Evolutionary conservation across 176 grass and related monocot species (phyloP), one percentile per base, ranked within the genome.

Genomic region (Avena eriantha): DNA sequence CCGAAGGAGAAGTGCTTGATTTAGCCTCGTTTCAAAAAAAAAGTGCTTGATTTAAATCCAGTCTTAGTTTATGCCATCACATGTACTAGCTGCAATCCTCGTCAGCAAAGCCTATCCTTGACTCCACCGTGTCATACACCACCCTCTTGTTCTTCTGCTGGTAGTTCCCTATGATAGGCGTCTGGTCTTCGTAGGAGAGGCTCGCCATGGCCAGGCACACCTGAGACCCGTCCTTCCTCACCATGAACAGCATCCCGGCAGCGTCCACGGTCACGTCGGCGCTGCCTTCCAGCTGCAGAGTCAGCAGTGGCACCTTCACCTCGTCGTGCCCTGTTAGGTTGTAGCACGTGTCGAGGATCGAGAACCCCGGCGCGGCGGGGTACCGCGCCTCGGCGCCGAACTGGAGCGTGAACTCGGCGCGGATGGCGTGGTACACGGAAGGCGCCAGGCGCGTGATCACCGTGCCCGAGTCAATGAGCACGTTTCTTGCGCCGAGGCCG

Each of bases 81-180:
- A 35, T 89, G 81, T 82, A 92, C 79, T 82, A 92, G 86, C 39
- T 85, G 84, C 96, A 98, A 73, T 80, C 73, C 82, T 98, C 96
- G 54, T 94, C 86, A 0, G 92, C 93, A 85, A 98, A 96, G 11
- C 96, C 96, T 23, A 98, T 23, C 71, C 79, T 89, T n/a, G 92
- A 92, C 1, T 84, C 70, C 54, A 81, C 55, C 7, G 92, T 94
- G 82, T 98, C 96, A 69, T 96, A 98, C 58, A 98, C 86, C 10
- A 96, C 84, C 88, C 96, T 96, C 71, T 94, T 93, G 82, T 96
- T 98, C 90, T 94, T 98, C 88, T 96, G 96, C 80, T 98, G 96
- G 81, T 98, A 96, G 82, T 96, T 98, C 18, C 96, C 96, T 13
- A 98, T 85, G 80, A 96, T 98, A 5, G 90, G 93, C 36, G 75